Percentiles rank a stretch among this genome's conserved stretches.
Evolutionary conservation across 495 filamentous ascomycete genomes (phyloP).

Genomic region (Pseudoneurospora amorphoporcata): DNA sequence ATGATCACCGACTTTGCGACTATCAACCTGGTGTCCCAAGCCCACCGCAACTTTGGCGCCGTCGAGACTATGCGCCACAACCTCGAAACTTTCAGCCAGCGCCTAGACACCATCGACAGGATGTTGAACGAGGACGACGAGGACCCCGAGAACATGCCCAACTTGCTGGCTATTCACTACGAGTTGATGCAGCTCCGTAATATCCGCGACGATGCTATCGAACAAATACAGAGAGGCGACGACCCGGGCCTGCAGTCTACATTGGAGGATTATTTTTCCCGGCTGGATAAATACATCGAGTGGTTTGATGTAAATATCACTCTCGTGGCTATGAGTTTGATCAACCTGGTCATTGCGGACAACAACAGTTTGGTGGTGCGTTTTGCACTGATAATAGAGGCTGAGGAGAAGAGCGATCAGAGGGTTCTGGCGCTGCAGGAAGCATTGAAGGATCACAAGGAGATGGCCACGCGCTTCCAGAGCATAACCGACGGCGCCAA

Average conservation of each 20-base stretch:
- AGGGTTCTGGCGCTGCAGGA: slow-evolving; percentile 84
- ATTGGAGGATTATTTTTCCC: slow-evolving; percentile 75
- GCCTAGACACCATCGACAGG: slow-evolving; percentile 59
- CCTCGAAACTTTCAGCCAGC: slow-evolving; percentile 71
- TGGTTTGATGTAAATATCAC: slow-evolving; percentile 95
- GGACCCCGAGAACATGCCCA: slow-evolving; percentile 82
- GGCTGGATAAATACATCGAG: slow-evolving; percentile 77
- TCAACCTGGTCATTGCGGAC: slow-evolving; percentile 71
- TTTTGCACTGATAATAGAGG: slow-evolving; percentile 81
- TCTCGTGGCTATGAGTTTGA: slow-evolving; percentile 77
- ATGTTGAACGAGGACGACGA: slow-evolving; percentile 73
- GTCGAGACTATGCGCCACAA: slow-evolving; percentile 86
- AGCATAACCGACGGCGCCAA: slow-evolving; percentile 87
- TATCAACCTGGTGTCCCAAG: slow-evolving; percentile 86
- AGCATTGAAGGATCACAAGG: slow-evolving; percentile 87
- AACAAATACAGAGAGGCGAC: slow-evolving; percentile 70
- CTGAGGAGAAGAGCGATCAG: slow-evolving; percentile 92
- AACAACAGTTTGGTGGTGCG: slow-evolving; percentile 84
- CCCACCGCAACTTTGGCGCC: slow-evolving; percentile 87
- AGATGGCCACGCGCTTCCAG: slow-evolving; percentile 86
- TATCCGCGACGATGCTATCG: slow-evolving; percentile 90
- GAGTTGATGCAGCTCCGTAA: slow-evolving; percentile 83
- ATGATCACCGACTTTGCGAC: slow-evolving; percentile 96
- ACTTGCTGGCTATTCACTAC: slow-evolving; percentile 80
- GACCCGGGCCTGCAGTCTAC: slow-evolving; percentile 67